These are phyloP conservation scores for Azolla pinnata DNA, from an alignment of 75 land plant genomes.

Conservation along the genomic window DNA sequence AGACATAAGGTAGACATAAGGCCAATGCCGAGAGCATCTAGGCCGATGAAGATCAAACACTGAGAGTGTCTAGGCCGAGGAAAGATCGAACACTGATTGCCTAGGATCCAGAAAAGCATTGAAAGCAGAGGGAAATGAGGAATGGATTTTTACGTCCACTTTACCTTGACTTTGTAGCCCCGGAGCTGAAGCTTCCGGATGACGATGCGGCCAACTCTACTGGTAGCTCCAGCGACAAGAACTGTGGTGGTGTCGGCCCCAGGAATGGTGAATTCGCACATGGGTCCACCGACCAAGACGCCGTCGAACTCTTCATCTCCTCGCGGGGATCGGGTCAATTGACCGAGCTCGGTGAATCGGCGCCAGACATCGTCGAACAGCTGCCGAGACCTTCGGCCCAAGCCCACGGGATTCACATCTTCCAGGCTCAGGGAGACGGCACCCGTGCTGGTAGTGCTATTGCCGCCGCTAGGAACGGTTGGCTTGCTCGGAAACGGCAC, in stretches of 20 bases:
- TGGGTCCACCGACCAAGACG: constrained; percentile 64
- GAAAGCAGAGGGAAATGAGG: neutral
- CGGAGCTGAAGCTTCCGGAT: constrained; percentile 86
- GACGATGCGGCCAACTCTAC: constrained; percentile 79
- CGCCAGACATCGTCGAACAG: constrained; percentile 89
- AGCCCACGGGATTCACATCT: constrained; percentile 85
- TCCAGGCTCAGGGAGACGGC: constrained; percentile 42
- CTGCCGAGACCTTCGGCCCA: constrained; percentile 76
- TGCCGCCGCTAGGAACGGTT: no score
- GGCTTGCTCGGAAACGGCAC: no score
- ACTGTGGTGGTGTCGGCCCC: constrained; percentile 88
- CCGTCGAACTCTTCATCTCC: constrained; percentile 33
- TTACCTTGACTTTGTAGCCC: constrained; percentile 91
- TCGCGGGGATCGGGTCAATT: constrained; percentile 61
- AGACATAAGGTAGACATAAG: no score
- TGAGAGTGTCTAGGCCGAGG: no score
- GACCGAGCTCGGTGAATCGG: constrained; percentile 74
- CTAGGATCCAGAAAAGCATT: no score
- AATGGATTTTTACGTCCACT: neutral
- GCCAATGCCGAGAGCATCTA: no score
- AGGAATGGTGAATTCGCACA: constrained; percentile 87
- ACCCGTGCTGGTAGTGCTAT: neutral
- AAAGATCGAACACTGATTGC: no score
- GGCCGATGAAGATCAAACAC: no score
- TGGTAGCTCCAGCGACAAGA: constrained; percentile 90